Evolutionary conservation across 208 protist genomes (phyloP), one percentile per base, ranked within the genome.

Genomic region (Acanthamoeba sp.): DNA sequence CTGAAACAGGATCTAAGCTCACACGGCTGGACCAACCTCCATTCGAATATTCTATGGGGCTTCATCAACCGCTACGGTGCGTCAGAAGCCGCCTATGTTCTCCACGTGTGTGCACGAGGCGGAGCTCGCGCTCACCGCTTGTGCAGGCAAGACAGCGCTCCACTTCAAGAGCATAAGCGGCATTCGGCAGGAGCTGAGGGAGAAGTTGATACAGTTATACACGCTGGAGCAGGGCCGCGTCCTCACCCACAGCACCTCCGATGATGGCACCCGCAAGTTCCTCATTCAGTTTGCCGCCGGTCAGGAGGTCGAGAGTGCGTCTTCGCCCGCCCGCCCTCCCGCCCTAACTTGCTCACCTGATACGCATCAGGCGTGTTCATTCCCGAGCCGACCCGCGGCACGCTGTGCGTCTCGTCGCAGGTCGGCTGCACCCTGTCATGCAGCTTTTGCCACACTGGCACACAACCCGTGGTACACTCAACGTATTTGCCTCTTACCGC

Each of bases 341-440:
- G 20, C 38, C 6, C 18, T 29, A 34, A 88, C 57, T 12, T 32
- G 24, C 57, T 7, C 57, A 10, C 20, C 34, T 12, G 14, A 40
- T 76, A 16, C 18, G 34, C 34, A 1, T 16, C 80, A 88, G 80
- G 27, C 40, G 80, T 88, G 40, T 88, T 88, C 34, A 88, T 88
- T 9, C 80, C 80, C 3, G 80, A 88, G 50, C 2, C 24, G 0
- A 64, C 40, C 3, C 80, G 80, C 29, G 80, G 80, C n/a, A 88
- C 80, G 22, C 29, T 57, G 24, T 88, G 80, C 80, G 24, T 88
- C n/a, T 88, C 80, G 0, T 42, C 29, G n/a, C 80, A 88, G 29
- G 69, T 88, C n/a, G 80, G 80, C n/a, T 88, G 80, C 80, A 88
- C 80, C 2, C 80, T 88, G 14, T 88, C 80, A 16, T 88, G 80